These are phyloP conservation scores for Lactarius akahatsu DNA, from an alignment of 768 basidiomycete genomes.

Conservation along the genomic window DNA sequence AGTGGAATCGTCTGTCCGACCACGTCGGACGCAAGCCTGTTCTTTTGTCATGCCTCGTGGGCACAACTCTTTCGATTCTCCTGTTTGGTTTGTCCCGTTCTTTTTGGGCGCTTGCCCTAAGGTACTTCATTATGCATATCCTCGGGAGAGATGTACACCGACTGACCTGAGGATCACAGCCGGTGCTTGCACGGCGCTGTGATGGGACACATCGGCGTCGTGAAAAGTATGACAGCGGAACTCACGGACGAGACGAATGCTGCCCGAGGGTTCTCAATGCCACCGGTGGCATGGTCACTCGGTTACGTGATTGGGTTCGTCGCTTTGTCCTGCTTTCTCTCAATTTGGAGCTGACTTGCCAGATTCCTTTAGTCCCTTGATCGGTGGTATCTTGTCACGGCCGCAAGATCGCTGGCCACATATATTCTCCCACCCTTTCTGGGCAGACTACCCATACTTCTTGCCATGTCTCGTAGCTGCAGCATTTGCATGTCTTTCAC, in stretches of 20 bases:
- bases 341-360: not conserved
- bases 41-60: not conserved
- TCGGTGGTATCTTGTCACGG: conserved; percentile 30
- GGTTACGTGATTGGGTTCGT: conserved; percentile 17
- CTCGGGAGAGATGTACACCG: not conserved
- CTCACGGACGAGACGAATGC: not conserved
- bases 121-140: not conserved
- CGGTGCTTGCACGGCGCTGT: not conserved
- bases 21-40: not conserved
- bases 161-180: not conserved
- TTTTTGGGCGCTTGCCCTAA: not conserved
- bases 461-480: conserved; percentile 27
- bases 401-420: conserved; percentile 28
- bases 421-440: conserved; percentile 26
- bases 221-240: not conserved
- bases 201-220: not conserved
- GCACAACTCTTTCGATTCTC: not conserved
- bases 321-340: not conserved
- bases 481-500: not conserved
- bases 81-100: not conserved
- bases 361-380: conserved; percentile 17
- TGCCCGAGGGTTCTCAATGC: not conserved
- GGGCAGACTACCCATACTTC: conserved; percentile 31
- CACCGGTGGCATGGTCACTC: not conserved
- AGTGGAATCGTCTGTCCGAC: not conserved